Evolutionary conservation across 176 grass and related monocot genomes (phyloP).

Genomic region (Cenchrus purpureus): DNA sequence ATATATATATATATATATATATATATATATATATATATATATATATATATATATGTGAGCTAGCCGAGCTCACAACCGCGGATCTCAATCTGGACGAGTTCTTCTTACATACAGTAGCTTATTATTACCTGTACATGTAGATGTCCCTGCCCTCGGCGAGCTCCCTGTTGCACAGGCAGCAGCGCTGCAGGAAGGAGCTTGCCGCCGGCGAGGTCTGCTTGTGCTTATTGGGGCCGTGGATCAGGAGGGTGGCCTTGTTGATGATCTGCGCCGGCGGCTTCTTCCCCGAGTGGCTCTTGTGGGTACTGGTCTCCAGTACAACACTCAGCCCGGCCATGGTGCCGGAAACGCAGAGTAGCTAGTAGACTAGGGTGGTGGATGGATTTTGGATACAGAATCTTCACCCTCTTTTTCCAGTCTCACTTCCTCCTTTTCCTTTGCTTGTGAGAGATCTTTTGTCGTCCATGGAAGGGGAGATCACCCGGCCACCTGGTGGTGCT

Average conservation of each 20-base stretch:
- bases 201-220: background rate
- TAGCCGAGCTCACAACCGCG: no score
- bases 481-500: background rate
- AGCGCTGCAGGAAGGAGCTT: slow-evolving; percentile 59
- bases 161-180: slow-evolving; percentile 58
- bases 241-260: slow-evolving; percentile 50
- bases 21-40: background rate
- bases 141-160: slow-evolving; percentile 59
- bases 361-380: background rate
- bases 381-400: background rate
- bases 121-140: slow-evolving; percentile 69
- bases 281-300: slow-evolving; percentile 10
- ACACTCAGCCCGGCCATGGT: slow-evolving; percentile 65
- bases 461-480: background rate
- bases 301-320: slow-evolving; percentile 46
- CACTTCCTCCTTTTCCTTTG: background rate
- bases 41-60: no score
- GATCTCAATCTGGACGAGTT: background rate
- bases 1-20: background rate
- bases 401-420: background rate
- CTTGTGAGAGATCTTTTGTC: slow-evolving; percentile 3
- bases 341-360: background rate
- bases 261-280: slow-evolving; percentile 41
- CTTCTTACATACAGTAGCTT: background rate
- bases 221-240: background rate